Base-by-base conservation (phyloP, 306 rosid genomes). In the Leucaena leucocephala region DNA sequence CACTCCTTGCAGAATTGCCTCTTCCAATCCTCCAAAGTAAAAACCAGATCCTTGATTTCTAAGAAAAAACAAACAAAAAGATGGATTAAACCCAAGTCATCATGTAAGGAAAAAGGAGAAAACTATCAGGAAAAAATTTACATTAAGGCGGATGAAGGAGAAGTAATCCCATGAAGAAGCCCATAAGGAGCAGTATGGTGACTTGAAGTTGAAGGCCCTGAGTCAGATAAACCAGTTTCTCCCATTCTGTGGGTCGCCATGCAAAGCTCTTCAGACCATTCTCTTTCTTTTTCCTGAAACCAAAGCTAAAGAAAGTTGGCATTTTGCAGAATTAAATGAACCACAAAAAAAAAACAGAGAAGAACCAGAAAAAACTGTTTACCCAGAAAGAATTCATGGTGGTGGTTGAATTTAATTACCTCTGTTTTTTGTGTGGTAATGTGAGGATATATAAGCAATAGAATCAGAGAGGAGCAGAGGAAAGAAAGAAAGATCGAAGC, bases 1-100 rank as follows among this genome's bases (percentile, higher is more conserved):
- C 45, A 92, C 84, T 76, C 93, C 97, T 83, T 89, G 97, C 81
- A 93, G 82, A 46, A 94, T 91, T 78, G 97, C 98, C 85, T 94
- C 92, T 83, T 92, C 95, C 68, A 94, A 88, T 89, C 90, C 97
- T 69, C 95, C 97, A 82, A 91, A 94, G 83, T 85, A 91, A 87
- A 91, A 94, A 83, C 87, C 85, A 59, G 93, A 64, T 21, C 90
- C 94, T 85, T 89, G 91, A 87, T 87, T 87, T 16, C 97, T 90
- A 74, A 80, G 68, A 57, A 80, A 80, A 74, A 5, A 39, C 75
- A 40, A 68, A 75, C 75, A 8, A 72, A 34, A 40, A 58, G 8
- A 36, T 44, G 36, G 36, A 42, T 64, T 42, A 40, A 67, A 42
- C 35, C 36, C 48, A 38, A 63, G 64, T 21, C 62, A 65, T 21